A percentile compares a stretch with the other conserved stretches of the same genome.
Conservation (phyloP, 2,329 filamentous ascomycete species). For the Elsinoe batatas region DNA sequence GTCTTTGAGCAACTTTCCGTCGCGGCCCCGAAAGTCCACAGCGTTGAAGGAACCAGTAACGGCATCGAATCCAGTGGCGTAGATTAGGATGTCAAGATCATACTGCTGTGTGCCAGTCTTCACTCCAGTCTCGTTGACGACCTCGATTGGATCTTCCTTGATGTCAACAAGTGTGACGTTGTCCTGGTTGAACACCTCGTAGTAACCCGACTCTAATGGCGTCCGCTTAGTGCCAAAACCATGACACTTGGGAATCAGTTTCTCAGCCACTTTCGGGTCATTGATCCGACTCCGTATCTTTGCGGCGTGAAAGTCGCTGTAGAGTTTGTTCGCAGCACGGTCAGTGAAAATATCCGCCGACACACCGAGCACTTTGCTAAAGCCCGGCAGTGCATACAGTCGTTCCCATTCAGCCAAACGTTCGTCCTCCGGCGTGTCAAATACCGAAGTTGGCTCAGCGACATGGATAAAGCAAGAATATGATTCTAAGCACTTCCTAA, state of each 20-base stretch:
- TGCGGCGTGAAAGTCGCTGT: constrained; percentile 22
- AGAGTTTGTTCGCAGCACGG: constrained; percentile 26
- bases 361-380: constrained; percentile 5
- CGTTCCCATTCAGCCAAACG: not conserved
- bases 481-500: not conserved
- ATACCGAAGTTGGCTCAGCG: not conserved
- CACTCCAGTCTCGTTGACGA: constrained; percentile 23
- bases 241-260: constrained; percentile 10
- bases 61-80: constrained; percentile 33
- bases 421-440: not conserved
- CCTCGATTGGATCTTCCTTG: constrained; percentile 37
- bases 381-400: not conserved
- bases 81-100: constrained; percentile 29
- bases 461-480: not conserved
- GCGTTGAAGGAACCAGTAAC: constrained; percentile 34
- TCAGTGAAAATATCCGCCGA: constrained; percentile 26
- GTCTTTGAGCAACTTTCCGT: constrained; percentile 24
- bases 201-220: constrained; percentile 29
- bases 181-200: constrained; percentile 21
- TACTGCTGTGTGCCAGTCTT: constrained; percentile 19
- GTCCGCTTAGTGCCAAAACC: constrained; percentile 12
- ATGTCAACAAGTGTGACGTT: constrained; percentile 22
- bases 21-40: constrained; percentile 21
- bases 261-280: constrained; percentile 10
- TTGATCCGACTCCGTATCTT: constrained; percentile 12